Evolutionary conservation across 768 basidiomycete species (phyloP).

Genomic region (Tubosaeta sp.): DNA sequence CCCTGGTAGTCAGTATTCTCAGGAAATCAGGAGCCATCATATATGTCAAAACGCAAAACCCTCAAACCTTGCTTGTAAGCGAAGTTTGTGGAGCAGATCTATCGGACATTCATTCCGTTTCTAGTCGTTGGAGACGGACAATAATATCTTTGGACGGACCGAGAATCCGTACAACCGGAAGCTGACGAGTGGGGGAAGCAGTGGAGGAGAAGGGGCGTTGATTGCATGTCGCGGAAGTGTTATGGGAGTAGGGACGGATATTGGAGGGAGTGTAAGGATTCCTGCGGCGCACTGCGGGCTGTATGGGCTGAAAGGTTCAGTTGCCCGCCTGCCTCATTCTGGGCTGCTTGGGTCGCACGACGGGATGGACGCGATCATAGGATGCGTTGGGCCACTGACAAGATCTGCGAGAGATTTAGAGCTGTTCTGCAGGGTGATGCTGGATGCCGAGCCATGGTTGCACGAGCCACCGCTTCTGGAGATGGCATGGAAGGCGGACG

Average conservation of each 20-base stretch:
- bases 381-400: slow-evolving; percentile 46
- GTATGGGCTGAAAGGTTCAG: slow-evolving; percentile 45
- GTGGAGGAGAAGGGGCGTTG: slow-evolving; percentile 46
- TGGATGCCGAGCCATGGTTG: slow-evolving; percentile 45
- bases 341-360: slow-evolving; percentile 47
- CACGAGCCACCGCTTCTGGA: slow-evolving; percentile 43
- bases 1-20: slow-evolving; percentile 42
- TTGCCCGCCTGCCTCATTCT: slow-evolving; percentile 48
- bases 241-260: slow-evolving; percentile 43
- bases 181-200: slow-evolving; percentile 43
- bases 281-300: slow-evolving; percentile 40
- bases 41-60: slow-evolving; percentile 45
- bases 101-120: slow-evolving; percentile 9
- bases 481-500: slow-evolving; percentile 44
- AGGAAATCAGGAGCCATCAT: slow-evolving; percentile 43
- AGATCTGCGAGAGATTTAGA: slow-evolving; percentile 46
- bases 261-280: slow-evolving; percentile 44
- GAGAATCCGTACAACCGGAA: slow-evolving; percentile 61
- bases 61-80: slow-evolving; percentile 46
- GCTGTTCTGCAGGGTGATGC: slow-evolving; percentile 45
- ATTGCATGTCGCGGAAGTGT: slow-evolving; percentile 41
- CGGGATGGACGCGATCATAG: slow-evolving; percentile 51
- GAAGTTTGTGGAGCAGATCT: background rate
- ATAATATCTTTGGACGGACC: slow-evolving; percentile 54
- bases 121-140: slow-evolving; percentile 51